Evolutionary conservation across 2,329 filamentous ascomycete genomes (phyloP).

Genomic region (Talaromyces marneffei): DNA sequence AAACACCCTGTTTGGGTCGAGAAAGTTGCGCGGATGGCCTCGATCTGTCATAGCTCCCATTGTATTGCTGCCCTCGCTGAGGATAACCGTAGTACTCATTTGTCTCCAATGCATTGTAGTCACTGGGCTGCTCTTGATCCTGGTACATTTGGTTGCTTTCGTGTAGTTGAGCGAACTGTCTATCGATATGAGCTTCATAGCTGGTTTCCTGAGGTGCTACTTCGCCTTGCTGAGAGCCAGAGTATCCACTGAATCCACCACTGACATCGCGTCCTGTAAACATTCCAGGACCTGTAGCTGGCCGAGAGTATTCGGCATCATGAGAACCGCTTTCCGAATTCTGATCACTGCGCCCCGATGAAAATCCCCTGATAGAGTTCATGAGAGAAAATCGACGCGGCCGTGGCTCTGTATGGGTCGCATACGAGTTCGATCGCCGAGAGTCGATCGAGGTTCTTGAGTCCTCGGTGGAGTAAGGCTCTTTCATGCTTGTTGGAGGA

Average conservation of each 20-base stretch:
- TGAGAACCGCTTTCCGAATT: constrained; percentile 44
- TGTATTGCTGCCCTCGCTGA: constrained; percentile 47
- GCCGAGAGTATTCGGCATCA: constrained; percentile 23
- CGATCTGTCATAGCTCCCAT: constrained; percentile 34
- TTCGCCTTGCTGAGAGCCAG: constrained; percentile 20
- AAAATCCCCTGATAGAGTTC: constrained; percentile 61
- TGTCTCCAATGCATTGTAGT: constrained; percentile 31
- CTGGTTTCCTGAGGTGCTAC: constrained; percentile 26
- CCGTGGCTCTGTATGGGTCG: constrained; percentile 60
- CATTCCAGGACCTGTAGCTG: constrained; percentile 31
- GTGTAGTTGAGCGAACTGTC: constrained; percentile 37
- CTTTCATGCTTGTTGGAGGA: constrained; percentile 86
- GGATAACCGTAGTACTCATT: constrained; percentile 14
- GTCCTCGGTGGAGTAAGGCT: constrained; percentile 57
- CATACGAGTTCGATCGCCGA: constrained; percentile 65
- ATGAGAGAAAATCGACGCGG: constrained; percentile 66
- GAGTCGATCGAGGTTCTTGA: constrained; percentile 66
- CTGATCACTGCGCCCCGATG: constrained; percentile 49
- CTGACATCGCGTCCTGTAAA: constrained; percentile 20
- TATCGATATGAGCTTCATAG: constrained; percentile 38
- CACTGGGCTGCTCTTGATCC: constrained; percentile 20
- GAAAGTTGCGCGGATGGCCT: constrained; percentile 38
- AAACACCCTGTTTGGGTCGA: constrained; percentile 49
- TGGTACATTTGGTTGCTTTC: constrained; percentile 25
- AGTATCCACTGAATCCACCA: constrained; percentile 31